Conservation (phyloP, 2,329 filamentous ascomycete species). For the Beauveria pseudobassiana region DNA sequence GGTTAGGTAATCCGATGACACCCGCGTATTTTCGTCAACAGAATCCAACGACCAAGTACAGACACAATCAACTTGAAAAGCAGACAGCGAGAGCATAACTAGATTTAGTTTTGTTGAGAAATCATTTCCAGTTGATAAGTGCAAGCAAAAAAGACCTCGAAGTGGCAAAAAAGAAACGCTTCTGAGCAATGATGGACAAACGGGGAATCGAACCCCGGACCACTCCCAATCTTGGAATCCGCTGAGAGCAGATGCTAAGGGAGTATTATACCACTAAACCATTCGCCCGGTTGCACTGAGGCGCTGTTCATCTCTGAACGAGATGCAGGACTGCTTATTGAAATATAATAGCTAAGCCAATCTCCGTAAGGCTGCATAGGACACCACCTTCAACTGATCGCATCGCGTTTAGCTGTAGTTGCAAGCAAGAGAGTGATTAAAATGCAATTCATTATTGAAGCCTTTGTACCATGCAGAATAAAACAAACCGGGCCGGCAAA, state of each 20-base stretch:
- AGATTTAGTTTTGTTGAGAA: background rate
- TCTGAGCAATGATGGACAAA: conserved; percentile 8
- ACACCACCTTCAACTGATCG: background rate
- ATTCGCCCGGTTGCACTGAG: conserved; percentile 5
- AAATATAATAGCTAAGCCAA: background rate
- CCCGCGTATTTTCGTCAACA: conserved; percentile 6
- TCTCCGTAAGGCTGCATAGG: no score
- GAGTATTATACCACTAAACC: conserved; percentile 13
- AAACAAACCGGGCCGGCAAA: background rate
- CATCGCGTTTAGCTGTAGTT: background rate
- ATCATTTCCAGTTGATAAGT: background rate
- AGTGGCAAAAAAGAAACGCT: background rate
- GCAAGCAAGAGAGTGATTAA: background rate
- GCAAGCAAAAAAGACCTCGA: background rate
- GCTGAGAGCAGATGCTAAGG: conserved; percentile 7
- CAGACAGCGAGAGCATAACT: background rate
- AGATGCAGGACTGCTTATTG: background rate
- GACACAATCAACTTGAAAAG: background rate
- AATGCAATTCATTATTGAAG: background rate
- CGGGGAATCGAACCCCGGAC: conserved; percentile 15
- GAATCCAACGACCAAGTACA: background rate
- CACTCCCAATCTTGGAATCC: conserved; percentile 12
- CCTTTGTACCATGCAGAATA: background rate
- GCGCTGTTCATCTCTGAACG: conserved; percentile 22
- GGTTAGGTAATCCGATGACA: conserved; percentile 11